Conservation (phyloP, 2,329 filamentous ascomycete genomes). For the Paecilomyces variotii region DNA sequence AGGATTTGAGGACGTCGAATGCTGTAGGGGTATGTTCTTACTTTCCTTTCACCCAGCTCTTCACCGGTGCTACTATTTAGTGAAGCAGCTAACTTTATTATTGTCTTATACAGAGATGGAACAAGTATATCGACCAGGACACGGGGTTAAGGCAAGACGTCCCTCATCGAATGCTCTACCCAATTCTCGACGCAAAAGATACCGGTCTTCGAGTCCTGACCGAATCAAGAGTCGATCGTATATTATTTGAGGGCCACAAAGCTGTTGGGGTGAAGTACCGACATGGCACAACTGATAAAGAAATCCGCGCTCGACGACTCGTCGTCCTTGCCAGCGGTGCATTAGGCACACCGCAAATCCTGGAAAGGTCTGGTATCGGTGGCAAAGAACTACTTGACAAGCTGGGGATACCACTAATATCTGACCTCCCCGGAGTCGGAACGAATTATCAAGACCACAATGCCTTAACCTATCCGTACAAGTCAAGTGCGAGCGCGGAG, state of each 20-base stretch:
- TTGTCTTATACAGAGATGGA: conserved; percentile 7
- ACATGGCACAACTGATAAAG: conserved; percentile 33
- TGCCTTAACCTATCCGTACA: conserved; percentile 47
- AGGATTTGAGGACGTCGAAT: conserved; percentile 9
- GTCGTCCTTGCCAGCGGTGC: conserved; percentile 42
- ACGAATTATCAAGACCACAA: conserved; percentile 38
- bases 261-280: conserved; percentile 53
- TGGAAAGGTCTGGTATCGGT: conserved; percentile 46
- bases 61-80: not conserved
- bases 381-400: not conserved
- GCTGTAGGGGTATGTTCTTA: conserved; percentile 7
- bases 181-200: conserved; percentile 8
- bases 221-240: conserved; percentile 48
- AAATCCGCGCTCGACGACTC: conserved; percentile 45
- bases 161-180: conserved; percentile 10
- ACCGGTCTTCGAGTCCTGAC: conserved; percentile 47
- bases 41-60: not conserved
- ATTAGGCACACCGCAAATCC: conserved; percentile 42
- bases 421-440: conserved; percentile 47
- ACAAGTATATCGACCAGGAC: conserved; percentile 10
- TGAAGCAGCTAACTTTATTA: not conserved
- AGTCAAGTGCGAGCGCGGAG: conserved; percentile 34
- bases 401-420: conserved; percentile 40
- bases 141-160: conserved; percentile 11
- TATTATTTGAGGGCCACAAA: conserved; percentile 47